Percentiles rank a stretch among this genome's conserved stretches.
Conservation (phyloP, 306 rosid species). For the Dryas alaskensis region DNA sequence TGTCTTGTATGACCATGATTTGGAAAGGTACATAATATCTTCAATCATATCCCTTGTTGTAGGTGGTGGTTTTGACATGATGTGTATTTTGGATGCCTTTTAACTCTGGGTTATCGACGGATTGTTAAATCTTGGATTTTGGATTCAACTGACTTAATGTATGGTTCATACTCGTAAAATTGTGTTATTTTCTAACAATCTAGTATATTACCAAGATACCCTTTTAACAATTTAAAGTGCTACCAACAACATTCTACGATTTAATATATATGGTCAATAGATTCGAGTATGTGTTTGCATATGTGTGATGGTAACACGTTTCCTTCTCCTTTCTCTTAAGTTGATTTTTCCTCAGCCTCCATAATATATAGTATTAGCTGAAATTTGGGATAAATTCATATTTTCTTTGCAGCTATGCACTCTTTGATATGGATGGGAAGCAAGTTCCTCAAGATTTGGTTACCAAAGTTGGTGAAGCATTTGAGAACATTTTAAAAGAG, state of each 20-base stretch:
- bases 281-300: not conserved
- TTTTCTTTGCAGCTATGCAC: conserved; percentile 69
- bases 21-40: conserved; percentile 61
- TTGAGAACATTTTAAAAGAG: conserved; percentile 75
- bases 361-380: not conserved
- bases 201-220: not conserved
- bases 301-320: not conserved
- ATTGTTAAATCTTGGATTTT: not conserved
- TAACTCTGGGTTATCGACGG: not conserved
- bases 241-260: not conserved
- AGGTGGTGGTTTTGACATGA: not conserved
- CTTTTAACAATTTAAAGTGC: not conserved
- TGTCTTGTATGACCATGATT: conserved; percentile 94
- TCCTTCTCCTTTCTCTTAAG: not conserved
- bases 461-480: conserved; percentile 62
- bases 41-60: not conserved
- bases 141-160: not conserved
- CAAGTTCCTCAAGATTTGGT: conserved; percentile 93
- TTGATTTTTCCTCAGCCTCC: not conserved
- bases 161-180: not conserved
- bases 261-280: not conserved
- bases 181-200: not conserved
- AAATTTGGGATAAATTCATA: not conserved
- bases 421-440: conserved; percentile 91
- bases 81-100: not conserved